phyloP scores from a whole-genome alignment of 148 eudicot species.

The Nyssa sinensis region DNA sequence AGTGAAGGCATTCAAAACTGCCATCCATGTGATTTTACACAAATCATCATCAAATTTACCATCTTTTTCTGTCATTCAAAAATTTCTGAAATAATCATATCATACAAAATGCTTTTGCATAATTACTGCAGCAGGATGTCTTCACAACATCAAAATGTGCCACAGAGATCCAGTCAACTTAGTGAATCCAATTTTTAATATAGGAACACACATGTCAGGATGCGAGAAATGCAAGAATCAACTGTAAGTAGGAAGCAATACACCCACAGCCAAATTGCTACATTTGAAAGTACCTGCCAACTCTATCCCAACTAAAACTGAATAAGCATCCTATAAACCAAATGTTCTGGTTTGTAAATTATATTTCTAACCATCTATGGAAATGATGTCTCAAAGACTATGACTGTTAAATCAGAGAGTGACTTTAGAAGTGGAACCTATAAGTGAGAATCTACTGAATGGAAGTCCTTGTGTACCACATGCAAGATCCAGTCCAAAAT shows the following conservation, averaged over 20 bases:
- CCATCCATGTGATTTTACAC: neutral
- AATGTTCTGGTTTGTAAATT: no score
- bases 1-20: no score
- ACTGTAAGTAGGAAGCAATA: conserved; percentile 1
- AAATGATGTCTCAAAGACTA: no score
- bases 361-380: no score
- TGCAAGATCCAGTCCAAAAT: neutral
- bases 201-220: neutral
- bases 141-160: neutral
- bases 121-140: neutral
- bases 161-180: neutral
- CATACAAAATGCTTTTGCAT: neutral
- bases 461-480: neutral
- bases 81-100: neutral
- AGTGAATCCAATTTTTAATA: neutral
- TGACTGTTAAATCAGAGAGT: no score
- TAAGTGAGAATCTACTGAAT: neutral
- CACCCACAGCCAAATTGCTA: no score
- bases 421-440: no score
- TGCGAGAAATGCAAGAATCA: neutral
- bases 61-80: neutral
- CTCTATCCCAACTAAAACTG: no score
- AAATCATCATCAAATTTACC: neutral
- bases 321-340: no score
- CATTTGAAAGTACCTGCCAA: no score